These are phyloP conservation scores for Colletotrichum coccodes DNA, from an alignment of 2,329 filamentous ascomycete species.

Conservation along the genomic window DNA sequence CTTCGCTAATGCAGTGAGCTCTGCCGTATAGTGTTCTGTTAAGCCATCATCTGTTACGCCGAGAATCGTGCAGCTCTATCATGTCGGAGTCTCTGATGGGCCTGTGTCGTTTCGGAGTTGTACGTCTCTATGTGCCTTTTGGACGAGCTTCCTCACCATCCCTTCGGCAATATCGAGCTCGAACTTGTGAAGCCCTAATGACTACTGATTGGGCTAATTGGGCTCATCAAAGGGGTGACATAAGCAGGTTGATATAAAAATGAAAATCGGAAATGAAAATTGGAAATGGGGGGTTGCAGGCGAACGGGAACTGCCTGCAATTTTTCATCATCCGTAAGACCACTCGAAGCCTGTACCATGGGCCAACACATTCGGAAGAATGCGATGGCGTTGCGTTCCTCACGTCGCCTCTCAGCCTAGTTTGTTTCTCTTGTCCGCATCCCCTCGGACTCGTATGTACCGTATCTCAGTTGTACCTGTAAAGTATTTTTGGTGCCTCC, in stretches of 20 bases:
- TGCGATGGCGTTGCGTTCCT: neutral
- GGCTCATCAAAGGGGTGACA: neutral
- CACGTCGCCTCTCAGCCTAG: neutral
- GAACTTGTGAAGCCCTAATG: neutral
- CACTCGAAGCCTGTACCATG: neutral
- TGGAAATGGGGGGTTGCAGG: neutral
- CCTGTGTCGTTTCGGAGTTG: neutral
- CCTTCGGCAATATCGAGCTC: neutral
- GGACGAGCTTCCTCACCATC: neutral
- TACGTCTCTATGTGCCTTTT: neutral
- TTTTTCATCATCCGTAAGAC: neutral
- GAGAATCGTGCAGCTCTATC: neutral
- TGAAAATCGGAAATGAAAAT: too few relatives aligned
- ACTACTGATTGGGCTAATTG: neutral
- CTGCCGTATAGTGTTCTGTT: neutral
- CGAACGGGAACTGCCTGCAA: neutral
- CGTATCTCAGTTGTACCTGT: constrained; percentile 2
- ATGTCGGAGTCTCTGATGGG: neutral
- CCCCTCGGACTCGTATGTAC: constrained; percentile 7
- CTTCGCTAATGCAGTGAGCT: neutral
- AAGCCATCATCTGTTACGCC: neutral
- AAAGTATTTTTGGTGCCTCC: constrained; percentile 13
- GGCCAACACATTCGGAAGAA: neutral
- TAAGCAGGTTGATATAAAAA: neutral
- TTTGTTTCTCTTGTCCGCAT: constrained; percentile 13